Evolutionary conservation across 176 grass and related monocot species (phyloP).

Genomic region (Bolboschoenus planiculmis): DNA sequence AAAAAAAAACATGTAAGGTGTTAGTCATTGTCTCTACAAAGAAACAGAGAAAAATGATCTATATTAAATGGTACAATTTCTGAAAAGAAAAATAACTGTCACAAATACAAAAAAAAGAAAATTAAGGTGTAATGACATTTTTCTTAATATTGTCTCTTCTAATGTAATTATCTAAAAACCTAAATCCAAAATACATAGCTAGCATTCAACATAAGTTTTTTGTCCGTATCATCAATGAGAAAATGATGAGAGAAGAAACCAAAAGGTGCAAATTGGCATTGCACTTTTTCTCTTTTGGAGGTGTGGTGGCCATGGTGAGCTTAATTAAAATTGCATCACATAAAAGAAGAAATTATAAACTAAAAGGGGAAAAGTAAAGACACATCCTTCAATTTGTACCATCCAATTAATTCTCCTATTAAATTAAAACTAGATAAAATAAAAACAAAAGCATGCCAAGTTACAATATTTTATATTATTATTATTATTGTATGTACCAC

Average conservation of each 20-base stretch:
- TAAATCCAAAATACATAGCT: background rate
- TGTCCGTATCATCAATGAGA: background rate
- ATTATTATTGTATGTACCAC: background rate
- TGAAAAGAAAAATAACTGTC: no score
- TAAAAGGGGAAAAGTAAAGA: background rate
- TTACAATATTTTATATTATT: background rate
- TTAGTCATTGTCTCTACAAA: background rate
- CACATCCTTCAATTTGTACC: background rate
- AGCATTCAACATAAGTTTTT: background rate
- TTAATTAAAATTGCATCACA: background rate
- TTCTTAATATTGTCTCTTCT: background rate
- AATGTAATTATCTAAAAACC: background rate
- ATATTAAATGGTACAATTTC: background rate
- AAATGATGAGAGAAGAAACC: background rate
- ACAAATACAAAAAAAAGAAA: no score
- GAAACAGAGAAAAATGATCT: background rate
- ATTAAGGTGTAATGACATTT: background rate
- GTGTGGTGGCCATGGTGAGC: background rate
- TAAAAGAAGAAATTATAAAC: background rate
- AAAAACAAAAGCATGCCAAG: background rate
- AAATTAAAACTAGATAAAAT: background rate
- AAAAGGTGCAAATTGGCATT: conserved; percentile 7
- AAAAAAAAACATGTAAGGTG: background rate
- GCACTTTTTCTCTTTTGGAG: background rate
- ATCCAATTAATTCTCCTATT: background rate